phyloP scores from a whole-genome alignment of 2,329 filamentous ascomycete species.

The Stromatinia cepivora region DNA sequence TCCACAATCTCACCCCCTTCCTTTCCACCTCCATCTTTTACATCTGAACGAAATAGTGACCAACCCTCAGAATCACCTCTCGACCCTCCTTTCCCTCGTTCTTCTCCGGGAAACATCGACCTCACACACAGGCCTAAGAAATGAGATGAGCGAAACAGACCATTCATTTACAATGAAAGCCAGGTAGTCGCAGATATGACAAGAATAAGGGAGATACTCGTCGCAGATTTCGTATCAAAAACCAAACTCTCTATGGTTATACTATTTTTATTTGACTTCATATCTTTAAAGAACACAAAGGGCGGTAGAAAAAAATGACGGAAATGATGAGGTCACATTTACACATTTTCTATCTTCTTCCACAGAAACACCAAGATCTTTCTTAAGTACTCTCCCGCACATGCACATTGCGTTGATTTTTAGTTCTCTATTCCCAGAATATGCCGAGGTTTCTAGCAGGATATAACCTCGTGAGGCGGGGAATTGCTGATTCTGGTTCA shows the following conservation, averaged over 20 bases:
- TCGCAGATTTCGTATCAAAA: neutral
- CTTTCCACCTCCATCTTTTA: too few species aligned
- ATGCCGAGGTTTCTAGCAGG: neutral
- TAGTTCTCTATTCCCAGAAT: neutral
- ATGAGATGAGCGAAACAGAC: neutral
- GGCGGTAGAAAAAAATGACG: neutral
- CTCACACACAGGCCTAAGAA: neutral
- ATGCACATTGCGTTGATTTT: neutral
- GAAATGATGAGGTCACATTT: neutral
- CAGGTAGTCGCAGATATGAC: too few species aligned
- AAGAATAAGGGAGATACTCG: too few species aligned
- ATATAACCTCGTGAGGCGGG: neutral
- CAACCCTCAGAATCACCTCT: too few species aligned
- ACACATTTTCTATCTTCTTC: neutral
- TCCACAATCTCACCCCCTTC: too few species aligned
- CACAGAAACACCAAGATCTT: neutral
- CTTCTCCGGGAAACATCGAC: neutral
- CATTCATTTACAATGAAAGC: neutral
- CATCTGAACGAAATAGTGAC: neutral
- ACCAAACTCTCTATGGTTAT: neutral
- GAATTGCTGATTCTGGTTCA: neutral
- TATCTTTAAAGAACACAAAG: neutral
- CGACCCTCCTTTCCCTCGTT: neutral
- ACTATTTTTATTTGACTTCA: neutral
- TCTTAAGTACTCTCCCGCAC: neutral